Evolutionary conservation across 1,139 yeast genomes (phyloP), one percentile per base, ranked within the genome.

Genomic region (Diutina catenulata): DNA sequence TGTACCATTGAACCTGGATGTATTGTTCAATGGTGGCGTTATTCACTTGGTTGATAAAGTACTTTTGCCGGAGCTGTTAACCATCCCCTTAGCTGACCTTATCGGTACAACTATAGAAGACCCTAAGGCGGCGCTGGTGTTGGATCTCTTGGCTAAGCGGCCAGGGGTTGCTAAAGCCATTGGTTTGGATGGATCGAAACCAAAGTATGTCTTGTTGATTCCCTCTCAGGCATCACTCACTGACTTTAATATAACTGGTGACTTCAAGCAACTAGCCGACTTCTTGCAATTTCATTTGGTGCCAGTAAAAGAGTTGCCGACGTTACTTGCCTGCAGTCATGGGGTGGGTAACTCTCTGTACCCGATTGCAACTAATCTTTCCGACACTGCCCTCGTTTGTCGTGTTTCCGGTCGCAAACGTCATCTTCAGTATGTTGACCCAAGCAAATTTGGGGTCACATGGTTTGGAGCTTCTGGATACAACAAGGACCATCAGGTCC

Each of bases 21-120:
- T 86, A 7, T 53, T 91, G 14, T 88, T 83, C 53, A 76, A 74
- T 43, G 80, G 81, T 50, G 98, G 97, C 1, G 95, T 88, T 0
- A 73, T 84, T 2, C 97, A 87, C 52, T 75, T 88, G 2, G 60
- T 82, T 5, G 60, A 67, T 35, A 56, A 67, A 9, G 63, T 84
- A 0, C 51, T 74, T 2, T 57, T 86, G 8, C 95, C 96, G 0
- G 55, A 59, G 0, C 55, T 61, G 24, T 57, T 88, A 24, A 55
- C 62, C 8, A 69, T 91, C 3, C 56, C 78, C 0, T 59, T 83
- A 14, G 40, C 46, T 1, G 80, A 84, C 40, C 62, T 91, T 38
- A 60, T 88, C 13, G 47, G 46, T 27, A 56, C 70, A 0, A 64
- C 69, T 1, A 55, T 55, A 3, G 74, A 63, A 15, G 19, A 28